Percentiles rank a stretch among this genome's conserved stretches.
These are phyloP conservation scores for Russula griseocarnosa DNA, from an alignment of 768 basidiomycete genomes.

Conservation along the genomic window DNA sequence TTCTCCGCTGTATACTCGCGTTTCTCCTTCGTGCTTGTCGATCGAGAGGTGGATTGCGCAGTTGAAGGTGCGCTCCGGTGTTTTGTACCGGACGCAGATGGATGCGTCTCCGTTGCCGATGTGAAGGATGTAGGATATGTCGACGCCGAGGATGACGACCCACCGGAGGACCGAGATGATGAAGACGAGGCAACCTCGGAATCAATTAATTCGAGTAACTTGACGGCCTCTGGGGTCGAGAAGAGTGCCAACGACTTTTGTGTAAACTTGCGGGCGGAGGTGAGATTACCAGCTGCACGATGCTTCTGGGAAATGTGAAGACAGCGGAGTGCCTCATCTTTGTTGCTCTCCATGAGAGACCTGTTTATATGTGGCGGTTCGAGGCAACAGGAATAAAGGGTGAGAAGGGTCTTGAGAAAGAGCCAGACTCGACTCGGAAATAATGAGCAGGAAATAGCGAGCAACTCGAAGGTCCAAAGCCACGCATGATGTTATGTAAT, in stretches of 20 bases:
- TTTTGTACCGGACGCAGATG: constrained; percentile 68
- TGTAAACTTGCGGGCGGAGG: constrained; percentile 83
- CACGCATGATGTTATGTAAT: constrained; percentile 12
- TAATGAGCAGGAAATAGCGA: background rate
- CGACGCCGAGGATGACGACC: constrained; percentile 38
- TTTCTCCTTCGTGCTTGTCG: constrained; percentile 37
- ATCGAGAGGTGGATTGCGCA: constrained; percentile 43
- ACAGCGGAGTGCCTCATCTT: constrained; percentile 83
- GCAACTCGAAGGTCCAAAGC: background rate
- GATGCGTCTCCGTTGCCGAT: constrained; percentile 61
- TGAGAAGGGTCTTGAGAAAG: background rate
- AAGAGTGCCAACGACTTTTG: constrained; percentile 84
- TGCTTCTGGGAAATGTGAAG: constrained; percentile 75
- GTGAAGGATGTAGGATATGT: constrained; percentile 42
- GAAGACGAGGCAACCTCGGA: constrained; percentile 43
- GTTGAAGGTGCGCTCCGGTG: constrained; percentile 48
- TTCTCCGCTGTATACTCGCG: constrained; percentile 88
- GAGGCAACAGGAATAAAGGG: background rate
- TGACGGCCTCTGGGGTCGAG: constrained; percentile 68
- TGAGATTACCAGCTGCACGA: constrained; percentile 61
- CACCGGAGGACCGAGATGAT: constrained; percentile 32
- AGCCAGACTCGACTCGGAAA: constrained; percentile 2
- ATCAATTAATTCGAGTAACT: constrained; percentile 64
- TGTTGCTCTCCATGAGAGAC: constrained; percentile 73
- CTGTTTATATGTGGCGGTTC: background rate